Evolutionary conservation across 108 stramenopile genomes (phyloP).

Genomic region (Cyclotella choctawhatcheeana): DNA sequence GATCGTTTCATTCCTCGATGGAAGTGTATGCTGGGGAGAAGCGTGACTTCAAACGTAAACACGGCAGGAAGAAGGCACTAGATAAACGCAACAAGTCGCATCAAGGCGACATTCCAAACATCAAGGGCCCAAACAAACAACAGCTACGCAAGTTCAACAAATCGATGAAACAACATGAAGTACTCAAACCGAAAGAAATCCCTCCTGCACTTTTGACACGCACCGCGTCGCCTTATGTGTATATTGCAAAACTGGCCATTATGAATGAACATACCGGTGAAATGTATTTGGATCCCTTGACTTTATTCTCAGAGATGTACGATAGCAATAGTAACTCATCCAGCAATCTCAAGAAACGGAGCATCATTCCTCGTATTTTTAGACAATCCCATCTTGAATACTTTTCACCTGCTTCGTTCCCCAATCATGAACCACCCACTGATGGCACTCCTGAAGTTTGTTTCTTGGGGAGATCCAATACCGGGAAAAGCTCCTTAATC

Average conservation of each 20-base stretch:
- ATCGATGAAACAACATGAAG: constrained; percentile 15
- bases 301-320: constrained; percentile 34
- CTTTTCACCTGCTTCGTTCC: constrained; percentile 60
- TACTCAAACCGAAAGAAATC: constrained; percentile 7
- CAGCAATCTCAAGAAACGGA: constrained; percentile 2
- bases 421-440: constrained; percentile 58
- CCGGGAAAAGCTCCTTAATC: constrained; percentile 92
- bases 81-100: neutral
- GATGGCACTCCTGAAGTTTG: constrained; percentile 82
- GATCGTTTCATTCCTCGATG: neutral
- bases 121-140: neutral
- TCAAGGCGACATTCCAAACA: neutral
- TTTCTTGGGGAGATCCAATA: constrained; percentile 93
- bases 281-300: constrained; percentile 38
- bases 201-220: constrained; percentile 36
- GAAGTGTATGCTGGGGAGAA: neutral
- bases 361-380: constrained; percentile 44
- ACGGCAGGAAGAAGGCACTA: neutral
- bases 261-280: constrained; percentile 48
- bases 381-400: constrained; percentile 55
- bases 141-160: constrained; percentile 3
- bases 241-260: constrained; percentile 41
- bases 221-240: constrained; percentile 47
- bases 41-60: neutral
- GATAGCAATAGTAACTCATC: neutral